Base-by-base conservation (phyloP, 108 stramenopile species). In the Aurantiochytrium sp. region DNA sequence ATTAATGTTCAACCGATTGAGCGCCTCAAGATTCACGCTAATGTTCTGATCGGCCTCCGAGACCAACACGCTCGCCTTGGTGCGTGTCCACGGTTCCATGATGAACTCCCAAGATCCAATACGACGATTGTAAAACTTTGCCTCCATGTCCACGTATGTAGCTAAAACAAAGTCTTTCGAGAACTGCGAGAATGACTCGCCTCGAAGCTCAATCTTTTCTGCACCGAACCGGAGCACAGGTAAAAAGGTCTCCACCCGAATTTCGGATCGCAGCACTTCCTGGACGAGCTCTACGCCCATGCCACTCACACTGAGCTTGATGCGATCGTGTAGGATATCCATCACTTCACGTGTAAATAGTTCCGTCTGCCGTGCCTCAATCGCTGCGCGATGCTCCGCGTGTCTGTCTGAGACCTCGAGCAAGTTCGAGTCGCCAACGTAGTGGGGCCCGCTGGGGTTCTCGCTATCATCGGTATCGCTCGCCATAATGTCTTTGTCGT, bases 41-140 rank as follows among this genome's bases (percentile, higher is more conserved):
- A 83, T 53, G 51, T 23, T 83, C 28, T 83, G 45, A 6, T 53
- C 76, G 6, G 51, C 3, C 51, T 83, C 76, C 10, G 76, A 83
- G 12, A 83, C 51, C 14, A 53, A 0, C 76, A 83, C n/a, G 3
- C 76, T 53, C 49, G 51, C 51, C 51, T 83, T 83, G 45, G 45
- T 83, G 6, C 76, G 76, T 18, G 49, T 47, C 76, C 76, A 83
- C 0, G 76, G 76, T 45, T 83, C 76, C 45, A 83, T 83, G 28
- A 83, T 47, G 5, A 53, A 83, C 51, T 83, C 76, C 76, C 76
- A 83, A 28, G 76, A 83, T 2, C 76, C 76, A 53, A 83, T 83
- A 6, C 76, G 45, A 6, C 76, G 76, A 4, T 83, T 83, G 76
- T 83, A 83, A 53, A 83, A 83, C 51, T 53, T 83, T 47, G 76